phyloP scores from a whole-genome alignment of 805 yeast species.

The Ogataea pini region DNA sequence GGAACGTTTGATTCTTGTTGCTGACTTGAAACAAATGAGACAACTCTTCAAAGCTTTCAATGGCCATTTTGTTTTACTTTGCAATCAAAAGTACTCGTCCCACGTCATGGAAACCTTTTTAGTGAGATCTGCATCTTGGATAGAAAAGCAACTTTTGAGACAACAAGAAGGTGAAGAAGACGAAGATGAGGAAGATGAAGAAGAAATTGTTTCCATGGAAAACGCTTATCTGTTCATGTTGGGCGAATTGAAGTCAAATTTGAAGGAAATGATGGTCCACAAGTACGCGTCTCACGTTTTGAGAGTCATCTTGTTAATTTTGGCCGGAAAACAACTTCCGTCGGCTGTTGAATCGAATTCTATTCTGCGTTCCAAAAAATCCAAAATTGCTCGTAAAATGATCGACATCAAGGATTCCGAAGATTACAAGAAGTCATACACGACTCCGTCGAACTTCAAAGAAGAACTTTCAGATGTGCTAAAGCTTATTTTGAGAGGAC shows the following conservation, averaged over 20 bases:
- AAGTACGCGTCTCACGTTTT: slow-evolving; percentile 89
- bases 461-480: slow-evolving; percentile 55
- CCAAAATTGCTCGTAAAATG: slow-evolving; percentile 90
- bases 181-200: slow-evolving; percentile 39
- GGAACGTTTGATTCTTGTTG: slow-evolving; percentile 77
- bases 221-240: slow-evolving; percentile 62
- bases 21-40: slow-evolving; percentile 65
- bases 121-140: slow-evolving; percentile 68
- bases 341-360: slow-evolving; percentile 69
- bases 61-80: slow-evolving; percentile 73
- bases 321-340: slow-evolving; percentile 79
- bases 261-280: slow-evolving; percentile 62
- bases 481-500: slow-evolving; percentile 38
- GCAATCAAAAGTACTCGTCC: slow-evolving; percentile 88
- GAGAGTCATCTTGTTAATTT: slow-evolving; percentile 65
- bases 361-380: slow-evolving; percentile 76
- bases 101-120: slow-evolving; percentile 89
- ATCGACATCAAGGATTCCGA: slow-evolving; percentile 80
- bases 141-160: slow-evolving; percentile 66
- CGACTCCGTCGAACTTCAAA: slow-evolving; percentile 70
- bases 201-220: slow-evolving; percentile 59
- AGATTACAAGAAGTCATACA: slow-evolving; percentile 65
- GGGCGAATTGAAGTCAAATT: slow-evolving; percentile 62
- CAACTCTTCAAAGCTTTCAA: slow-evolving; percentile 63
- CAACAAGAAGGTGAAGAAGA: slow-evolving; percentile 32